A percentile compares a stretch with the other conserved stretches of the same genome.
These are phyloP conservation scores for Priceomyces fermenticarens DNA, from an alignment of 805 yeast species.

Conservation along the genomic window DNA sequence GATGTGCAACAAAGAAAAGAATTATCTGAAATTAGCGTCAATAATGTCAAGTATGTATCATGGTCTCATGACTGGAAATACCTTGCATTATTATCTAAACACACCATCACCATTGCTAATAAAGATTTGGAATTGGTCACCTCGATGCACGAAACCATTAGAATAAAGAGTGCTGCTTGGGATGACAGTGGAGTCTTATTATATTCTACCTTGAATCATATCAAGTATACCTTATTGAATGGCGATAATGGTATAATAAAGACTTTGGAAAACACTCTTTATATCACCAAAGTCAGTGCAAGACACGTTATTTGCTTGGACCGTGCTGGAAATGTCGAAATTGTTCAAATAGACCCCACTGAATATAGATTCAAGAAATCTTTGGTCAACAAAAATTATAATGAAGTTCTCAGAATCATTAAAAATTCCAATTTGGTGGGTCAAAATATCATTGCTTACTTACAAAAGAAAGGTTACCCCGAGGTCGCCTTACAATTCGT, in stretches of 20 bases:
- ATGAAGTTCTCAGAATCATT: conserved; percentile 87
- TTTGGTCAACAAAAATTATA: conserved; percentile 81
- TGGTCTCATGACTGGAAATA: conserved; percentile 90
- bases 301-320: conserved; percentile 74
- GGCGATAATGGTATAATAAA: conserved; percentile 95
- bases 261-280: conserved; percentile 85
- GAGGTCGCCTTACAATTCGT: conserved; percentile 97
- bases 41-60: conserved; percentile 79
- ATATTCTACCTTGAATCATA: conserved; percentile 92
- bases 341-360: conserved; percentile 83
- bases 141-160: conserved; percentile 91
- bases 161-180: conserved; percentile 97
- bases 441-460: conserved; percentile 91
- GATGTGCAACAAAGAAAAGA: conserved; percentile 92
- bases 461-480: conserved; percentile 94
- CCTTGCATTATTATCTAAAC: conserved; percentile 86
- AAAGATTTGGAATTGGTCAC: conserved; percentile 74
- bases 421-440: conserved; percentile 90
- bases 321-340: conserved; percentile 82
- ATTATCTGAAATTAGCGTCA: conserved; percentile 62
- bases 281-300: conserved; percentile 70
- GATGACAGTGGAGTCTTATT: conserved; percentile 89
- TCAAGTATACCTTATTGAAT: conserved; percentile 87
- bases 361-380: conserved; percentile 96
- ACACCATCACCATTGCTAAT: conserved; percentile 84